Conservation (phyloP, 83 land plant genomes). For the Picea abies region DNA sequence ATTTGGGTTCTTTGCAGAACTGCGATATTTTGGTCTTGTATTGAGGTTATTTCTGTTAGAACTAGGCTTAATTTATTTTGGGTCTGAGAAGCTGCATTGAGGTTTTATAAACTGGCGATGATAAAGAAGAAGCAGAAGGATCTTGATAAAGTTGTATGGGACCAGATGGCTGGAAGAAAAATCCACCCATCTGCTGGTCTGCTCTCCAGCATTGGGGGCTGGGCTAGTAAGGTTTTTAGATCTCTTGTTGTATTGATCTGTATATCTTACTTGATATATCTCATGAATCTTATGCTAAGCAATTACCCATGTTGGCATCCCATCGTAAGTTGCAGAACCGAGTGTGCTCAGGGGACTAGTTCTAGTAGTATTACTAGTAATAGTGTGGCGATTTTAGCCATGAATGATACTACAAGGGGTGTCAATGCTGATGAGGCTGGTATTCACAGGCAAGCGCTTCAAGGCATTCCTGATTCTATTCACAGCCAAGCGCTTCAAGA, state of each 20-base stretch:
- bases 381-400: background rate
- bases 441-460: background rate
- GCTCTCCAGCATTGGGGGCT: background rate
- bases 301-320: slow-evolving; percentile 19
- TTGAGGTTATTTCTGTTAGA: too few species aligned
- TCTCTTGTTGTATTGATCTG: slow-evolving; percentile 14
- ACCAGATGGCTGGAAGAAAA: slow-evolving; percentile 10
- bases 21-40: too few species aligned
- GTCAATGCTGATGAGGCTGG: background rate
- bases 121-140: slow-evolving; percentile 16
- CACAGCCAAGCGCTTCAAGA: background rate
- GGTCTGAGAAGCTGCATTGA: too few species aligned
- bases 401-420: background rate
- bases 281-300: slow-evolving; percentile 1
- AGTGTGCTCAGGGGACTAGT: background rate
- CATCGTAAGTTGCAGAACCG: background rate
- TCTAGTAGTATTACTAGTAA: background rate
- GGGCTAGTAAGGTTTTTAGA: slow-evolving; percentile 7
- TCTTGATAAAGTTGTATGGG: background rate
- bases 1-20: too few species aligned
- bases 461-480: background rate
- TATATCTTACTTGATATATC: background rate
- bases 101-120: background rate
- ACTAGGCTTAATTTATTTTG: too few species aligned
- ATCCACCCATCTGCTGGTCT: background rate